Percentiles rank a stretch among this genome's conserved stretches.
These are phyloP conservation scores for Cantharellus cinnabarinus DNA, from an alignment of 768 basidiomycete species.

Conservation along the genomic window DNA sequence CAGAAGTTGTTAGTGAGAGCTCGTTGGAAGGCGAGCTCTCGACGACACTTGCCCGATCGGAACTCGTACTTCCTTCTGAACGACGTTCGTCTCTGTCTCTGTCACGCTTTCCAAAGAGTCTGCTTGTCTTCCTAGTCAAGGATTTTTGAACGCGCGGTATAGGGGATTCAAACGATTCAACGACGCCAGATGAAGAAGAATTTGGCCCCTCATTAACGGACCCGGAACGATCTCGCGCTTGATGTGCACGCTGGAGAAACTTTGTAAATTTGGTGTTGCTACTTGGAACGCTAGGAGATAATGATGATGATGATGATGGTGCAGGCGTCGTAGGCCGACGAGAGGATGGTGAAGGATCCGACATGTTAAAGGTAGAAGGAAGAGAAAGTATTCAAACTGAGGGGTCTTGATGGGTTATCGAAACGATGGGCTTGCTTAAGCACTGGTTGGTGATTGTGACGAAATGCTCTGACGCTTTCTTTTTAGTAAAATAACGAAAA, in stretches of 20 bases:
- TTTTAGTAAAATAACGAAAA: no score
- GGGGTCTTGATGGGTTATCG: background rate
- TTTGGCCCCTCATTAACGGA: conserved; percentile 16
- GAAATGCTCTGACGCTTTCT: no score
- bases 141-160: background rate
- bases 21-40: background rate
- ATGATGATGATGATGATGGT: background rate
- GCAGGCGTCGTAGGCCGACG: background rate
- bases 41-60: background rate
- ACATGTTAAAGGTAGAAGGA: background rate
- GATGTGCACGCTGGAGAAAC: conserved; percentile 39
- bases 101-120: background rate
- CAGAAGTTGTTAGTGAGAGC: conserved; percentile 4
- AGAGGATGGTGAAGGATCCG: background rate
- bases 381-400: background rate
- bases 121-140: background rate
- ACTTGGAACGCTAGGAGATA: background rate
- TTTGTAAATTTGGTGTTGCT: conserved; percentile 30
- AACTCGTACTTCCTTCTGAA: background rate
- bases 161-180: background rate
- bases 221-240: conserved; percentile 36
- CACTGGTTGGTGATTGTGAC: no score
- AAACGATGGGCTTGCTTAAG: no score
- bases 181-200: background rate
- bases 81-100: background rate